phyloP scores from a whole-genome alignment of 106 monocot genomes.

The Phalaenopsis aphrodite region DNA sequence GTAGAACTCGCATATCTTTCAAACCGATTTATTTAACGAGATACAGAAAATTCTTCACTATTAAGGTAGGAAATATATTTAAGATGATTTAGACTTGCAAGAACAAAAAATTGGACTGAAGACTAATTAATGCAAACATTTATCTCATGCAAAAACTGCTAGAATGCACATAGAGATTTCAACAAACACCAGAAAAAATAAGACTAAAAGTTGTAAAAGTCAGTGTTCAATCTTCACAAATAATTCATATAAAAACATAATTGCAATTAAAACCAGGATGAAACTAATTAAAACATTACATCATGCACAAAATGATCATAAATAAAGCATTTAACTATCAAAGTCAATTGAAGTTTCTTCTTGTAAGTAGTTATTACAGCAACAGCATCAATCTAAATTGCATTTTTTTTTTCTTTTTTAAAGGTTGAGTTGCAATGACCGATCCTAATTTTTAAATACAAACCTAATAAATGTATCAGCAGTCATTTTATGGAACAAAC shows the following conservation, averaged over 20 bases:
- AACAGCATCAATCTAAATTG: background rate
- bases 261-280: background rate
- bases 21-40: too few species aligned
- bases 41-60: too few species aligned
- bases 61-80: too few species aligned
- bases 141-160: background rate
- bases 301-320: too few species aligned
- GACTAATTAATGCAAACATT: background rate
- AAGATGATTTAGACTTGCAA: too few species aligned
- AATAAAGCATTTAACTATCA: background rate
- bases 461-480: background rate
- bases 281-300: too few species aligned
- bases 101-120: background rate
- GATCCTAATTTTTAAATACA: background rate
- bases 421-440: background rate
- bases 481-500: background rate
- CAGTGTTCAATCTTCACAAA: background rate
- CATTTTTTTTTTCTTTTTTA: too few species aligned
- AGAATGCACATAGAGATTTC: background rate
- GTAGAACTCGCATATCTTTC: too few species aligned
- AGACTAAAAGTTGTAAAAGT: background rate
- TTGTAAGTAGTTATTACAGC: background rate
- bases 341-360: background rate
- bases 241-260: background rate
- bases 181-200: background rate